Conservation (phyloP, 192 early-diverging fungal species). For the Phycomyces nitens region DNA sequence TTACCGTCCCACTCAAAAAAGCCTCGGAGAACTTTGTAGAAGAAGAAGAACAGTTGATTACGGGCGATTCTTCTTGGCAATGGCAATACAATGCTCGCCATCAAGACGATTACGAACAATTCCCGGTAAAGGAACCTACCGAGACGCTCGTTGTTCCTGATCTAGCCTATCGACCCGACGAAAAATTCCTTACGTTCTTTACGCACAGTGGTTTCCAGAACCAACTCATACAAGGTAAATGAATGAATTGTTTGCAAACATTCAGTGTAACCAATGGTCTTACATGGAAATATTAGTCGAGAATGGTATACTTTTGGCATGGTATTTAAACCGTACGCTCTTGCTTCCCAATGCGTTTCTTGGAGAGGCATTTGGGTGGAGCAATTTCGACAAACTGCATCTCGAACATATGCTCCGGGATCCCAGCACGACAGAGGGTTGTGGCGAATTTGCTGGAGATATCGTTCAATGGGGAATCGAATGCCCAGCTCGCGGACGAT, state of each 20-base stretch:
- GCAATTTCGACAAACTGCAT: conserved; percentile 17
- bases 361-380: conserved; percentile 41
- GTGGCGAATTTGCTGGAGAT: background rate
- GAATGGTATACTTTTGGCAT: conserved; percentile 47
- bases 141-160: too few species aligned
- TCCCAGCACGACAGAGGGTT: background rate
- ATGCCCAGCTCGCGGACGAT: conserved; percentile 25
- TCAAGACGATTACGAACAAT: too few species aligned
- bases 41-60: too few species aligned
- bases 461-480: conserved; percentile 2
- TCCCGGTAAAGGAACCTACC: too few species aligned
- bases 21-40: too few species aligned
- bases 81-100: too few species aligned
- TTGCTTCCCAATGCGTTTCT: conserved; percentile 43
- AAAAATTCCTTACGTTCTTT: conserved; percentile 45
- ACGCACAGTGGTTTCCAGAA: conserved; percentile 56
- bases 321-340: conserved; percentile 47
- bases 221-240: conserved; percentile 36
- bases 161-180: conserved; percentile 14
- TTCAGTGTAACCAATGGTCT: background rate
- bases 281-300: conserved; percentile 29
- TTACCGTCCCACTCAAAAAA: too few species aligned
- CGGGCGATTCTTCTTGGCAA: too few species aligned
- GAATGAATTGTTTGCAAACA: too few species aligned
- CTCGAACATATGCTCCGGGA: conserved; percentile 31